Percentiles rank a stretch among this genome's conserved stretches.
Evolutionary conservation across 495 filamentous ascomycete species (phyloP).

Genomic region (Neurospora sp.): DNA sequence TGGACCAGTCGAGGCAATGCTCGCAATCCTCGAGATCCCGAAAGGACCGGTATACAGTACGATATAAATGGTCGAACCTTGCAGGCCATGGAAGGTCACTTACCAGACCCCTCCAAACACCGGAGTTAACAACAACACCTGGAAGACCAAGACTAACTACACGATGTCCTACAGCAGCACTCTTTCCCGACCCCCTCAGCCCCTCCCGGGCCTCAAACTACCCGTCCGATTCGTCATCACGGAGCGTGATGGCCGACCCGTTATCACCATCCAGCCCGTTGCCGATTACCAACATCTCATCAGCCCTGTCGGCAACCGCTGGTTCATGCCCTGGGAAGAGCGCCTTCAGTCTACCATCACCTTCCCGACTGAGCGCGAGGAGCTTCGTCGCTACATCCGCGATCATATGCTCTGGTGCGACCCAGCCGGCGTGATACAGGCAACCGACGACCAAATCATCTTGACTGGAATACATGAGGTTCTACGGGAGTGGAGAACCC

Average conservation of each 20-base stretch:
- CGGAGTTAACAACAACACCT: neutral
- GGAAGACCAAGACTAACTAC: neutral
- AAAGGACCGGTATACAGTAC: neutral
- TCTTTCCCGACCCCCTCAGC: neutral
- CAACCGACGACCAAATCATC: neutral
- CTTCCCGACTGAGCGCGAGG: neutral
- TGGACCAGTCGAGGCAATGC: neutral
- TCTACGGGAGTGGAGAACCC: neutral
- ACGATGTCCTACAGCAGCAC: neutral
- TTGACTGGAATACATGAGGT: neutral
- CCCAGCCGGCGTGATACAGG: neutral
- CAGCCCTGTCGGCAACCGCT: neutral
- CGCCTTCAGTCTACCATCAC: neutral
- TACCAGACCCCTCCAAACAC: neutral
- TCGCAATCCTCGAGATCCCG: neutral
- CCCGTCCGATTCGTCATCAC: neutral
- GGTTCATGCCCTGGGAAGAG: neutral
- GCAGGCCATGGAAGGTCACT: neutral
- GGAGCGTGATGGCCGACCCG: neutral
- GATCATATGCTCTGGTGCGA: neutral
- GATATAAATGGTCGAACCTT: neutral
- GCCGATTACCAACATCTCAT: neutral
- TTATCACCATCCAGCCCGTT: neutral
- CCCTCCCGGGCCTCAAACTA: neutral
- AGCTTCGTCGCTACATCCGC: neutral